Evolutionary conservation across 805 yeast species (phyloP).

Genomic region (Yamadazyma tumulicola): DNA sequence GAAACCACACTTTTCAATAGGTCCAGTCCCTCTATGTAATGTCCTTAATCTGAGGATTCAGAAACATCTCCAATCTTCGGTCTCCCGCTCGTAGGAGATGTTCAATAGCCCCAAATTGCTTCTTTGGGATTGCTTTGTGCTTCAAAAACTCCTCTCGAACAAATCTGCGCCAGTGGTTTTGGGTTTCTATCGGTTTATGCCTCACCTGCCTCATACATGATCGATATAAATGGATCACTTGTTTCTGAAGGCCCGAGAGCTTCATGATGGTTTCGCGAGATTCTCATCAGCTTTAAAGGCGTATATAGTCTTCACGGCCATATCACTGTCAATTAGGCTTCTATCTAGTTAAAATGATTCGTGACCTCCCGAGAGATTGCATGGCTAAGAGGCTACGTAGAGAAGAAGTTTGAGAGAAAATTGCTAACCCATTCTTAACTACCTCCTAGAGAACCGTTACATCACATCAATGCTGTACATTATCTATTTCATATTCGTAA

Average conservation of each 20-base stretch:
- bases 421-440: no score
- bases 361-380: no score
- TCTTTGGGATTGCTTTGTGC: slow-evolving; percentile 56
- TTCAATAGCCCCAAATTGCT: slow-evolving; percentile 83
- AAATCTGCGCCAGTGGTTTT: slow-evolving; percentile 40
- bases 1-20: no score
- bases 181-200: slow-evolving; percentile 47
- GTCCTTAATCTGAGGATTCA: slow-evolving; percentile 68
- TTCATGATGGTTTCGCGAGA: slow-evolving; percentile 12
- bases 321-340: no score
- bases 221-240: slow-evolving; percentile 49
- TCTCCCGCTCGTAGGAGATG: slow-evolving; percentile 76
- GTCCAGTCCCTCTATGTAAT: slow-evolving; percentile 30
- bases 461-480: no score
- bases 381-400: no score
- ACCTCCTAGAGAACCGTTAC: no score
- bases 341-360: no score
- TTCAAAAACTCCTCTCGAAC: slow-evolving; percentile 62
- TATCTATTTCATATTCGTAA: slow-evolving; percentile 39
- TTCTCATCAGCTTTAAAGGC: no score
- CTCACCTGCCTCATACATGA: slow-evolving; percentile 43
- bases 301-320: no score
- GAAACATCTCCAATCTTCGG: slow-evolving; percentile 67
- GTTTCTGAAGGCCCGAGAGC: slow-evolving; percentile 42
- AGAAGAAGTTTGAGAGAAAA: no score